Evolutionary conservation across 2,329 filamentous ascomycete species (phyloP), one percentile per base, ranked within the genome.

Genomic region (Macroventuria anomochaeta): DNA sequence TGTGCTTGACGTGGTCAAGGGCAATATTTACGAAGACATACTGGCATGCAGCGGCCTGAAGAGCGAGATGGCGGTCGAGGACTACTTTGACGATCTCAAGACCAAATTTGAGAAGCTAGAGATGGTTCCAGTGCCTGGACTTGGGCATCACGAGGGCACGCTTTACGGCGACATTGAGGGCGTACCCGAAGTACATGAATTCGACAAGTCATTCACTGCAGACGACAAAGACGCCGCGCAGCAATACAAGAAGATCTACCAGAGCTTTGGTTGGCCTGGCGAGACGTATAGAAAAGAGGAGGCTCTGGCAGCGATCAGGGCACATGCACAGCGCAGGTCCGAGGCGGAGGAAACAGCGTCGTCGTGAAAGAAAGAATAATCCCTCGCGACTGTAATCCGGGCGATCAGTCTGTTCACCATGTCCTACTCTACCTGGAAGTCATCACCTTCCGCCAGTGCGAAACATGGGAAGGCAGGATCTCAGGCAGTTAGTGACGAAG

Each of bases 1-100:
- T 12, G 29, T 52, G 3, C 46, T 58, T n/a, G 55, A 58, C 33
- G 36, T 57, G 1, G 40, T 43, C 36, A 50, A 54, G 20, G 50
- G 44, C 7, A 33, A 37, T 15, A 54, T 57, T 23, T 23, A 55
- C 33, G 46, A 58, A 23, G 46, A 58, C 21, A 31, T 47, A n/a
- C 17, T 48, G 2, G 5, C 13, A n/a, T 46, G 40, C 23, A 42
- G 38, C 15, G 38, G 25, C 12, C 21, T 48, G 7, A n/a, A 36
- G 7, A 26, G 21, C 18, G 29, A 40, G 18, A 29, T 26, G n/a
- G 6, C 29, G 8, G 29, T 46, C 12, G 40, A 46, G 18, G 13
- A 15, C 5, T 57, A 41, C 34, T 53, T 53, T 13, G 28, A 31
- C 1, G 25, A 39, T 7, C 17, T 57, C 25, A 51, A 36, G 10